Base-by-base conservation (phyloP, 345 rosid species). In the Eucalyptus tenuipes region DNA sequence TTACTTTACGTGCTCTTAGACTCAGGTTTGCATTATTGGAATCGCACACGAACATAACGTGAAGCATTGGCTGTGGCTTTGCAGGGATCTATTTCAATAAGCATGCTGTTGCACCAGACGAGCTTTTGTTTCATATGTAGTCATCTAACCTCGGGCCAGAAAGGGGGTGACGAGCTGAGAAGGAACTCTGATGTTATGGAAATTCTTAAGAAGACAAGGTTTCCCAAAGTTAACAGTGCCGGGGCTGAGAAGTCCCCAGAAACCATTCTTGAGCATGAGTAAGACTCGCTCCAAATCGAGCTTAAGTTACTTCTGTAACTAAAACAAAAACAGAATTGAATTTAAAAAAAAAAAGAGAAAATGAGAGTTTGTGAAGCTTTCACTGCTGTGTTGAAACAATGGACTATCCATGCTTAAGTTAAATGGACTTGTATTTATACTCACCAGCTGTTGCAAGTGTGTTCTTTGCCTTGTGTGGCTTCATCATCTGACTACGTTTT, bases 101-200 rank as follows among this genome's bases (percentile, higher is more conserved):
- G 99, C 91, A 97, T 98, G 99, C 92, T 94, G 89, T 91, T 97
- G 90, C 99, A 96, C 85, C 96, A 96, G 88, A 98, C 99, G 48
- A 98, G 96, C 90, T 98, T 98, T 89, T 98, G 99, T 93, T 97
- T 98, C 88, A 91, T 98, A 82, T 98, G 99, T 89, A 97, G 93
- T 85, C 99, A 98, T 88, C 95, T 98, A 79, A 98, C 99, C 37
- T 98, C 99, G 0, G 99, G 99, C 88, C 99, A 98, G 91, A 98
- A 97, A 90, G 99, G 93, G 87, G 99, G 99, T 10, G 99, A 98
- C 89, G 98, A 98, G 92, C 93, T 94, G 50, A 93, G 98, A 87
- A 94, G 99, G 92, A 98, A 98, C 89, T 90, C 97, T 47, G 99
- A 98, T 93, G 99, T 98, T 82, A 95, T 98, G 98, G 98, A 98